Conservation (phyloP, 1,284 basidiomycete species). For the Omphalotus olearius region DNA sequence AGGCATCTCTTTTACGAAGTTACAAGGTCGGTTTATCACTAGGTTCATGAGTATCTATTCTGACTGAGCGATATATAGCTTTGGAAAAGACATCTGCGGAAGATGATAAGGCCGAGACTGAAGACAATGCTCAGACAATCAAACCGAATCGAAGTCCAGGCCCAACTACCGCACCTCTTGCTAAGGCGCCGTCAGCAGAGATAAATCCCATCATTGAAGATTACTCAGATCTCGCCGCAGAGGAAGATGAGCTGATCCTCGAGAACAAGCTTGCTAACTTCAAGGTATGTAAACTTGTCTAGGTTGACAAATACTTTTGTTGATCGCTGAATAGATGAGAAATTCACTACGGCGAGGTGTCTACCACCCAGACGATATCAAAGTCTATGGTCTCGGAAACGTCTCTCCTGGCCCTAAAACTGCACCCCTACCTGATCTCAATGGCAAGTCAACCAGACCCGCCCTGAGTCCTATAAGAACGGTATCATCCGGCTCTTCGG, state of each 20-base stretch:
- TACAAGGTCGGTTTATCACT: conserved; percentile 53
- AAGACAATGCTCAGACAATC: conserved; percentile 76
- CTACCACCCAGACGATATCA: conserved; percentile 87
- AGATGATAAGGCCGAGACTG: conserved; percentile 49
- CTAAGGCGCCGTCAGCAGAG: conserved; percentile 53
- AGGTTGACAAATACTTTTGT: not conserved
- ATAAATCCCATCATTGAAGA: conserved; percentile 78
- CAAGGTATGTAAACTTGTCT: conserved; percentile 45
- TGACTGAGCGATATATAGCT: conserved; percentile 30
- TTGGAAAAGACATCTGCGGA: conserved; percentile 53
- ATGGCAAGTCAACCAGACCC: conserved; percentile 37
- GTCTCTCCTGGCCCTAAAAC: conserved; percentile 54
- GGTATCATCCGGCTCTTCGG: conserved; percentile 7
- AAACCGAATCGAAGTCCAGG: conserved; percentile 67
- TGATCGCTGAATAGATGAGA: conserved; percentile 45
- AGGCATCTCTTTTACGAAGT: conserved; percentile 82
- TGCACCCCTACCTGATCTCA: conserved; percentile 56
- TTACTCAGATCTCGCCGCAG: conserved; percentile 80
- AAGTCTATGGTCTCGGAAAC: conserved; percentile 52
- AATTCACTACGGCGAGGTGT: conserved; percentile 68
- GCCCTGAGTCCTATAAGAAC: conserved; percentile 35
- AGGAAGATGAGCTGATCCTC: conserved; percentile 70
- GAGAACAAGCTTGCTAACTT: conserved; percentile 78
- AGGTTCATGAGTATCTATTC: not conserved
- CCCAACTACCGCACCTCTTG: conserved; percentile 45